A percentile compares a stretch with the other conserved stretches of the same genome.
phyloP scores from a whole-genome alignment of 176 grass and related monocot species.

The Dactylis glomerata region DNA sequence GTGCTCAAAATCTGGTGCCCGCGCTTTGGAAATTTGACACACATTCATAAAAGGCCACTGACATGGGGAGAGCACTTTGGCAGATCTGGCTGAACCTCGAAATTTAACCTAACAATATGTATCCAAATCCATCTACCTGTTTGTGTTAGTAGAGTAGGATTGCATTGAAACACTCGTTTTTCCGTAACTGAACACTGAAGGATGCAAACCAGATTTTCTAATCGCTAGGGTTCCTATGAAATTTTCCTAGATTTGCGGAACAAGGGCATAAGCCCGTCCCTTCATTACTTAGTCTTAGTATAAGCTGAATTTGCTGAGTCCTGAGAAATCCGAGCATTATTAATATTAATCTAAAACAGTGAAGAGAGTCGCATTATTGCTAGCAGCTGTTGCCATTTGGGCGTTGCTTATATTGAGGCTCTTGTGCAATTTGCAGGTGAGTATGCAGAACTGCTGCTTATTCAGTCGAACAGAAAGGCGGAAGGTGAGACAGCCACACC shows the following conservation, averaged over 20 bases:
- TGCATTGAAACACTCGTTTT: background rate
- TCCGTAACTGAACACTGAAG: background rate
- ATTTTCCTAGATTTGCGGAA: background rate
- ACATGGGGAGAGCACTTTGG: too few species aligned
- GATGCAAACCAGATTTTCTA: background rate
- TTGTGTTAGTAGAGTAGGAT: background rate
- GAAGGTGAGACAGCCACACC: conserved; percentile 50
- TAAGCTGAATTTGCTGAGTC: background rate
- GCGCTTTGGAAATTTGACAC: too few species aligned
- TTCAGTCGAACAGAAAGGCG: conserved; percentile 76
- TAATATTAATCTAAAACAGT: background rate
- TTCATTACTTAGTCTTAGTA: background rate
- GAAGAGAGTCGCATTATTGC: background rate
- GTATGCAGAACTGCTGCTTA: conserved; percentile 73
- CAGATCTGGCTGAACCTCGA: background rate
- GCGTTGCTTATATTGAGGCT: background rate
- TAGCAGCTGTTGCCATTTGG: background rate
- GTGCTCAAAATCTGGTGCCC: too few species aligned
- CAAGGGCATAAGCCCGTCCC: background rate
- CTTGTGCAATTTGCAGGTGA: conserved; percentile 48
- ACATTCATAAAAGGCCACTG: too few species aligned
- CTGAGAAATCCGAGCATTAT: background rate
- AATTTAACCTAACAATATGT: background rate
- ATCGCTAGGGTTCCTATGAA: background rate
- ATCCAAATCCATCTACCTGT: background rate